Evolutionary conservation across 805 yeast species (phyloP), one percentile per base, ranked within the genome.

Genomic region (Nakazawaea wickerhamii): DNA sequence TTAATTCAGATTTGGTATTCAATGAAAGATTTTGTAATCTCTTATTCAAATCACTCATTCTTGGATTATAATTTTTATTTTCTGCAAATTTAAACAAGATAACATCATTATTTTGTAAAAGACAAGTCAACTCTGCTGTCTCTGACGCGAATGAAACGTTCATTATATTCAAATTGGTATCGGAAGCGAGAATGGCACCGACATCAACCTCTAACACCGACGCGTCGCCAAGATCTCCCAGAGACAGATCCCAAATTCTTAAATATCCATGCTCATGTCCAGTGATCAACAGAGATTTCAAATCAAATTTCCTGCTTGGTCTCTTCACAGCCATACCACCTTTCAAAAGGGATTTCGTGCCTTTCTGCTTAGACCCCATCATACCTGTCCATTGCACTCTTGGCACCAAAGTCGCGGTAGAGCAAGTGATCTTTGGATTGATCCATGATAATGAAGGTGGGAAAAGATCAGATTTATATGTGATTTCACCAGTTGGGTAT

Each of bases 221-320:
- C 7, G 73, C 63, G 30, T 79, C 80, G 44, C 72, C 79, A 5
- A 80, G 53, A 48, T 86, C 96, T 17, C 84, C 84, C 44, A 80
- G 77, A 0, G 95, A 79, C 0, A 88, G 81, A 61, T 91, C 95
- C 79, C 89, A 81, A 8, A 91, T 67, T 41, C 96, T 71, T 0
- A 93, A 77, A 27, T 81, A 74, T 0, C 97, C 98, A 57, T 83
- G 83, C 27, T 80, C 75, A 55, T 93, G 96, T 0, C 97, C 98
- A 0, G 95, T 81, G 1, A 88, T 79, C 32, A 90, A 65, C 10
- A 75, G 75, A 3, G 81, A 75, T 31, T 84, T 69, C 18, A 66
- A 60, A 27, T 74, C 79, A 45, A 63, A 63, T 2, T 71, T 64
- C 38, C 79, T 71, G 5, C n/a, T 20, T 30, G 71, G 59, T 23